Evolutionary conservation across 305 asterid species (phyloP).

Genomic region (Nicotiana rustica): DNA sequence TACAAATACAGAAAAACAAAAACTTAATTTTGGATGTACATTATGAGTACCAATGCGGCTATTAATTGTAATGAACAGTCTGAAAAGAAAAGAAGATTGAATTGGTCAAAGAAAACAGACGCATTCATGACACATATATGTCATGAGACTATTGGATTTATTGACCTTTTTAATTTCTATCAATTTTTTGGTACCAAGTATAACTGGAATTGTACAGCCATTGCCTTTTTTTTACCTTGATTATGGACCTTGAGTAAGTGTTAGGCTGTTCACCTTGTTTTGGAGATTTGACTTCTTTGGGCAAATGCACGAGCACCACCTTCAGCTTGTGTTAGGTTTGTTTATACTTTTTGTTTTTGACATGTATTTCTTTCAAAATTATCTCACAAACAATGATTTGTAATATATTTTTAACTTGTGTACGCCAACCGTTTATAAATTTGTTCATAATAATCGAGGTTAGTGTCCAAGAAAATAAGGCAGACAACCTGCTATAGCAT

Average conservation of each 20-base stretch:
- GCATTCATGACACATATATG: slow-evolving; percentile 37
- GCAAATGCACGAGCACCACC: not conserved
- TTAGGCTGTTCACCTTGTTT: slow-evolving; percentile 21
- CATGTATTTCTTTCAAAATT: not conserved
- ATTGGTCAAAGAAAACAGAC: slow-evolving; percentile 49
- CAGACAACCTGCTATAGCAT: not conserved
- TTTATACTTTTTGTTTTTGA: not conserved
- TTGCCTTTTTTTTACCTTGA: not conserved
- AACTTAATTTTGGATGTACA: not conserved
- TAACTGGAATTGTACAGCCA: not conserved
- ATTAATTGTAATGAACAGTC: slow-evolving; percentile 36
- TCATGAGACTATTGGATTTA: slow-evolving; percentile 31
- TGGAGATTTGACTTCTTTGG: not conserved
- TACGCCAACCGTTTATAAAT: too few relatives aligned
- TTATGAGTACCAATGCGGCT: slow-evolving; percentile 32
- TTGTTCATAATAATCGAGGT: not conserved
- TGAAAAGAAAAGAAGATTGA: slow-evolving; percentile 35
- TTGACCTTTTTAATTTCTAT: slow-evolving; percentile 31
- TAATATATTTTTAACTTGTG: too few relatives aligned
- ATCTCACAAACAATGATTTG: not conserved
- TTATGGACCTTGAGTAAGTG: not conserved
- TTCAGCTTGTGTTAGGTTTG: slow-evolving; percentile 27
- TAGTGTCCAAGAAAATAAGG: not conserved
- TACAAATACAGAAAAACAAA: slow-evolving; percentile 38
- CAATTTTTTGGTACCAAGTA: not conserved